Evolutionary conservation across 345 rosid genomes (phyloP), one percentile per base, ranked within the genome.

Genomic region (Citrus glauca): DNA sequence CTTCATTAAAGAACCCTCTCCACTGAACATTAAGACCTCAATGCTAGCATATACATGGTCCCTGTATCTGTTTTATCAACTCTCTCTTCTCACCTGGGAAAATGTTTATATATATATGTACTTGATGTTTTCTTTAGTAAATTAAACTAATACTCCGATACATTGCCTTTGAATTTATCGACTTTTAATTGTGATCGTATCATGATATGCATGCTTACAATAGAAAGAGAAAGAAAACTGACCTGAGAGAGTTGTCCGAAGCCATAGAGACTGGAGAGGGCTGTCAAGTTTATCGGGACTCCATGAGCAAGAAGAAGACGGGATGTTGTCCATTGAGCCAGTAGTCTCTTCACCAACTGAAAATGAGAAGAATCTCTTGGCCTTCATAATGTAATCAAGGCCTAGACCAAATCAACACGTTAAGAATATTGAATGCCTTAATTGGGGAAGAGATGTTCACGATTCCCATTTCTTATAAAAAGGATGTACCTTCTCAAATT

Each of bases 161-260:
- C 45, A 63, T 48, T 72, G 66, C 27, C 32, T 69, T 69, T 11
- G 20, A 32, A 35, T 25, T 50, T 27, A 20, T 28, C 17, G 50
- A 48, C 25, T 27, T 7, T 50, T 35, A 27, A 37, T 37, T 1
- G 42, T 61, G 56, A 24, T 27, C 1, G 19, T 40, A 28, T 10
- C 56, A 38, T 42, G 28, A 32, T n/a, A 73, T 53, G 16, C 32
- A 60, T 30, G 64, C 25, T 3, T 9, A 25, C 7, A 22, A 20
- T 2, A 50, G 1, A 35, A 19, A 5, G 55, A 42, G 17, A 50
- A 17, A 68, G 40, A 28, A 20, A 17, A 50, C 83, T 60, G 40
- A 88, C 89, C 86, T 76, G 86, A 83, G 28, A 83, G 69, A 69
- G 86, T 74, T 53, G 68, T 65, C n/a, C 66, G 87, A 78, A 88